Evolutionary conservation across 345 rosid species (phyloP).

Genomic region (Salix caprea): DNA sequence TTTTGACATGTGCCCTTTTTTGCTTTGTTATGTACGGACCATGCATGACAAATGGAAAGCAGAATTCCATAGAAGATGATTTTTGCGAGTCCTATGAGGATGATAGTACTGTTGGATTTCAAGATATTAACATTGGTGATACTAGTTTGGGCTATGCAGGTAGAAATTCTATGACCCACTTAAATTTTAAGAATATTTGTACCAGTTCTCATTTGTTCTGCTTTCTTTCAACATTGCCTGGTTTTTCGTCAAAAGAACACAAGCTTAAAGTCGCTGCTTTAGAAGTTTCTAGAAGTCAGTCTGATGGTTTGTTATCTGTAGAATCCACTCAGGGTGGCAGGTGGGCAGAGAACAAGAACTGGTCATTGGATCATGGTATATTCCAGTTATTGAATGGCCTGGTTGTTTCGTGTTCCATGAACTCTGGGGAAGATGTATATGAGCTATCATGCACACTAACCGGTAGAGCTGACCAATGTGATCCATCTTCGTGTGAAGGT

Average conservation of each 20-base stretch:
- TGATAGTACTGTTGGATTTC: slow-evolving; percentile 25
- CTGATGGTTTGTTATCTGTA: slow-evolving; percentile 22
- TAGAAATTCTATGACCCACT: slow-evolving; percentile 20
- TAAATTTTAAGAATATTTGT: slow-evolving; percentile 36
- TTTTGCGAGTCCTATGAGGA: slow-evolving; percentile 38
- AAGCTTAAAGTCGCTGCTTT: slow-evolving; percentile 21
- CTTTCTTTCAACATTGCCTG: slow-evolving; percentile 62
- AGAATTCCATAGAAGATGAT: slow-evolving; percentile 37
- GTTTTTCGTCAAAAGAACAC: slow-evolving; percentile 25
- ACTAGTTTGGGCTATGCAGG: slow-evolving; percentile 20
- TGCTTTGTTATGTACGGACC: slow-evolving; percentile 37
- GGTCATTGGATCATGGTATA: slow-evolving; percentile 23
- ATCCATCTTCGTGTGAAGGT: slow-evolving; percentile 43
- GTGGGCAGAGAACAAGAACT: slow-evolving; percentile 31
- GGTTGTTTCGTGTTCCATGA: slow-evolving; percentile 53
- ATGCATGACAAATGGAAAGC: slow-evolving; percentile 40
- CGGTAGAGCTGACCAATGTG: slow-evolving; percentile 27
- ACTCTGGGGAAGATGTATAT: slow-evolving; percentile 27
- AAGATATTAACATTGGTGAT: slow-evolving; percentile 24
- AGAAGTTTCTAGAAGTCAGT: slow-evolving; percentile 32
- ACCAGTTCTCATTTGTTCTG: slow-evolving; percentile 46
- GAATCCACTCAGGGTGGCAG: slow-evolving; percentile 30
- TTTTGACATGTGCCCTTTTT: slow-evolving; percentile 53
- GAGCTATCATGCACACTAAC: slow-evolving; percentile 29
- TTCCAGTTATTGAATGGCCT: slow-evolving; percentile 44